Evolutionary conservation across 148 eudicot species (phyloP).

Genomic region (Vaccinium myrtillus): DNA sequence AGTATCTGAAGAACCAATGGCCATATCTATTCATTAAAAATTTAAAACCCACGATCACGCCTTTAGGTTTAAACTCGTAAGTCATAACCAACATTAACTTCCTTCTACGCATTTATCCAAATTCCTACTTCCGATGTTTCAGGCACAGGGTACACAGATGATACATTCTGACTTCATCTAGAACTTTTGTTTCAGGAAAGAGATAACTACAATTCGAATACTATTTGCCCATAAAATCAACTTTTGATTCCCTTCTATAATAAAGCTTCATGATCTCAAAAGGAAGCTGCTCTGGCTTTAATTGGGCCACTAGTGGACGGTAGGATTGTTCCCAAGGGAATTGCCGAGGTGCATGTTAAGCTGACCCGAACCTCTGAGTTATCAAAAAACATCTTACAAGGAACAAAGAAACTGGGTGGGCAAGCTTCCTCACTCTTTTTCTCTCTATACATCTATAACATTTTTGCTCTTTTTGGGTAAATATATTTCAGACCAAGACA

Average conservation of each 20-base stretch:
- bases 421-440: background rate
- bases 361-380: background rate
- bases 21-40: background rate
- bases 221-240: background rate
- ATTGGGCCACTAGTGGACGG: background rate
- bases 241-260: background rate
- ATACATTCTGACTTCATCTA: background rate
- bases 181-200: background rate
- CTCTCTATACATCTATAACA: background rate
- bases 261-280: background rate
- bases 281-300: background rate
- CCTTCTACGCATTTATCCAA: background rate
- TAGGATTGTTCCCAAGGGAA: background rate
- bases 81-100: background rate
- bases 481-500: background rate
- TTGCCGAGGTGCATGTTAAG: background rate
- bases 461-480: background rate
- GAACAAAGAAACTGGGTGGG: background rate
- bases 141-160: background rate
- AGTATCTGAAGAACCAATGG: background rate
- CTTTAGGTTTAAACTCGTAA: background rate
- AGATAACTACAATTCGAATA: background rate
- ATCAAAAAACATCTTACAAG: background rate
- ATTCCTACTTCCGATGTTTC: background rate
- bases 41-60: background rate